These are phyloP conservation scores for Colletotrichum paranaense DNA, from an alignment of 2,329 filamentous ascomycete species.

Conservation along the genomic window DNA sequence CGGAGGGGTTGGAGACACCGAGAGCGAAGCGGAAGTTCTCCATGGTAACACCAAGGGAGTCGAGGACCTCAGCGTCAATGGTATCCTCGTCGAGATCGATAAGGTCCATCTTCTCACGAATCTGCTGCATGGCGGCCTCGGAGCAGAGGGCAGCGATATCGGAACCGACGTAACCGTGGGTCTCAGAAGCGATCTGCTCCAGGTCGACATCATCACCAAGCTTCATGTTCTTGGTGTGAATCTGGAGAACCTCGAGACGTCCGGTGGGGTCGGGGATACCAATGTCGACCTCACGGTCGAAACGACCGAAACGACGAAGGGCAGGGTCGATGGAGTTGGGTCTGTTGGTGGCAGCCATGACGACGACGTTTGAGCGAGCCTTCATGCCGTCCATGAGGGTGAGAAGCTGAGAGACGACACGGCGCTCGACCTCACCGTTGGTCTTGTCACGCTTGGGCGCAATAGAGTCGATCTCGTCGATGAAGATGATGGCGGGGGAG, in stretches of 20 bases:
- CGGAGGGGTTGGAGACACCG: slow-evolving; percentile 97
- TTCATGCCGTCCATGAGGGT: slow-evolving; percentile 99
- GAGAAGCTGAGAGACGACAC: slow-evolving; percentile 94
- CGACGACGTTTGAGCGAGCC: slow-evolving; percentile 96
- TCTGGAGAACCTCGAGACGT: slow-evolving; percentile 98
- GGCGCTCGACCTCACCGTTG: slow-evolving; percentile 97
- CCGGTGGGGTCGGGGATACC: slow-evolving; percentile 98
- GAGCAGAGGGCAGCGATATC: slow-evolving; percentile 98
- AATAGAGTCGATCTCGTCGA: slow-evolving; percentile 99
- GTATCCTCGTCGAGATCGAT: slow-evolving; percentile 99
- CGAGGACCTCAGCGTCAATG: slow-evolving; percentile 97
- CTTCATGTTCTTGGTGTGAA: slow-evolving; percentile 99
- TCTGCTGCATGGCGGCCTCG: slow-evolving; percentile 99
- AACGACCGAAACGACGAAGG: slow-evolving; percentile 96
- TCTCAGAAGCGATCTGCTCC: slow-evolving; percentile 96
- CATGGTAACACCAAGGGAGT: slow-evolving; percentile 98
- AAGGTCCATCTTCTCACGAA: slow-evolving; percentile 99
- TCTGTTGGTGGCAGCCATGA: slow-evolving; percentile 99
- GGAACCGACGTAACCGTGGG: slow-evolving; percentile 98
- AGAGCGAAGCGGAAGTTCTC: slow-evolving; percentile 99
- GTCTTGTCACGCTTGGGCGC: slow-evolving; percentile 99
- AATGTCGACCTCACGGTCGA: slow-evolving; percentile 99
- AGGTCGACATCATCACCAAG: slow-evolving; percentile 95
- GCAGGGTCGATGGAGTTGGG: slow-evolving; percentile 99
- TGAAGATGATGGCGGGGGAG: slow-evolving; percentile 99